A percentile compares a stretch with the other conserved stretches of the same genome.
phyloP scores from a whole-genome alignment of 1,139 yeast genomes.

The Pichia sp. region DNA sequence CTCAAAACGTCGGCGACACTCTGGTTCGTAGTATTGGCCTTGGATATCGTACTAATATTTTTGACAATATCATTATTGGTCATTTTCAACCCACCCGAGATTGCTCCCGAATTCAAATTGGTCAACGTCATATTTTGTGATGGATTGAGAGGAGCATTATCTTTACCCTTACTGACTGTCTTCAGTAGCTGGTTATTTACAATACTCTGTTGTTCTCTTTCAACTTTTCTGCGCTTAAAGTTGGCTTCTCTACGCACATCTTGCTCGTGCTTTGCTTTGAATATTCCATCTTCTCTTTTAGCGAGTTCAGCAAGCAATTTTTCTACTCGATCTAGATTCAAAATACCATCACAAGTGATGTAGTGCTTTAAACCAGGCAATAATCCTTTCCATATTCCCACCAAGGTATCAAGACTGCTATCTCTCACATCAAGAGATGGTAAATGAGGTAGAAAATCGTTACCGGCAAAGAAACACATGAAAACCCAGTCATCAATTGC shows the following conservation, averaged over 20 bases:
- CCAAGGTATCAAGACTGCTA: slow-evolving; percentile 80
- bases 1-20: slow-evolving; percentile 67
- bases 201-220: slow-evolving; percentile 39
- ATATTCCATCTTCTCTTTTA: slow-evolving; percentile 73
- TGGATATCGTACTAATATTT: slow-evolving; percentile 59
- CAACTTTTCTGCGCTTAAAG: slow-evolving; percentile 53
- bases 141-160: slow-evolving; percentile 71
- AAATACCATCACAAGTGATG: slow-evolving; percentile 83
- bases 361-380: slow-evolving; percentile 67
- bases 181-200: slow-evolving; percentile 27
- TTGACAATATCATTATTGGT: slow-evolving; percentile 71
- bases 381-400: slow-evolving; percentile 75
- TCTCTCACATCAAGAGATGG: slow-evolving; percentile 95
- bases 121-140: slow-evolving; percentile 73
- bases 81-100: slow-evolving; percentile 63
- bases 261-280: slow-evolving; percentile 60
- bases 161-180: slow-evolving; percentile 55
- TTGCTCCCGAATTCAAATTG: slow-evolving; percentile 59
- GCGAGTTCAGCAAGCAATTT: slow-evolving; percentile 62
- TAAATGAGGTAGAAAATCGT: slow-evolving; percentile 95
- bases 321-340: slow-evolving; percentile 75
- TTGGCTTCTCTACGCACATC: slow-evolving; percentile 65
- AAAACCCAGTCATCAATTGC: slow-evolving; percentile 99
- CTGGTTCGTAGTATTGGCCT: slow-evolving; percentile 72
- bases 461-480: slow-evolving; percentile 98